Evolutionary conservation across 129 eudicot genomes (phyloP).

Genomic region (Ambrosia trifida): DNA sequence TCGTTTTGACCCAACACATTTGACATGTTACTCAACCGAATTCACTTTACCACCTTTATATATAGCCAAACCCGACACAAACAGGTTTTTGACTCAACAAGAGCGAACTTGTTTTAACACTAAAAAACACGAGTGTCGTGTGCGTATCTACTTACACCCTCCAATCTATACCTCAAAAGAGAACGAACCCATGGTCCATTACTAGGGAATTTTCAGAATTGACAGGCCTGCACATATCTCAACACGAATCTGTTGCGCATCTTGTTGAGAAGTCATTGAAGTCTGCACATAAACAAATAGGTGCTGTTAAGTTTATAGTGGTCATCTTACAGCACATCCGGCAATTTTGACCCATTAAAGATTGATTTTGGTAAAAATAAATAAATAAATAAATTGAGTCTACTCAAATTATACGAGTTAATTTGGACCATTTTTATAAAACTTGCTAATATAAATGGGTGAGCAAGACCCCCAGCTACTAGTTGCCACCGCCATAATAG

Average conservation of each 20-base stretch:
- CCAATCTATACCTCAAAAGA: conserved; percentile 5
- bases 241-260: background rate
- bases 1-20: background rate
- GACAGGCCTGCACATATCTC: background rate
- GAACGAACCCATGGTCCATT: background rate
- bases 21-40: background rate
- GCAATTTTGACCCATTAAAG: background rate
- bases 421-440: no score
- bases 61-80: background rate
- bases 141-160: conserved; percentile 29
- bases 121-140: background rate
- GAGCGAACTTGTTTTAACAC: conserved; percentile 9
- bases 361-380: no score
- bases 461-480: no score
- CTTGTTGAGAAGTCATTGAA: conserved; percentile 1
- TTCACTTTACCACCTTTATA: background rate
- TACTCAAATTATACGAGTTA: no score
- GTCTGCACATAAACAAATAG: conserved; percentile 24
- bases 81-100: conserved; percentile 9
- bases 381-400: no score
- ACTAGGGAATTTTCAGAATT: conserved; percentile 8
- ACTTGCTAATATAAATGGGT: no score
- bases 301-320: background rate
- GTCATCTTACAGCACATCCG: conserved; percentile 8
- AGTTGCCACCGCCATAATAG: no score